Base-by-base conservation (phyloP, 1,284 basidiomycete genomes). In the Fistulinella cinereoalba region DNA sequence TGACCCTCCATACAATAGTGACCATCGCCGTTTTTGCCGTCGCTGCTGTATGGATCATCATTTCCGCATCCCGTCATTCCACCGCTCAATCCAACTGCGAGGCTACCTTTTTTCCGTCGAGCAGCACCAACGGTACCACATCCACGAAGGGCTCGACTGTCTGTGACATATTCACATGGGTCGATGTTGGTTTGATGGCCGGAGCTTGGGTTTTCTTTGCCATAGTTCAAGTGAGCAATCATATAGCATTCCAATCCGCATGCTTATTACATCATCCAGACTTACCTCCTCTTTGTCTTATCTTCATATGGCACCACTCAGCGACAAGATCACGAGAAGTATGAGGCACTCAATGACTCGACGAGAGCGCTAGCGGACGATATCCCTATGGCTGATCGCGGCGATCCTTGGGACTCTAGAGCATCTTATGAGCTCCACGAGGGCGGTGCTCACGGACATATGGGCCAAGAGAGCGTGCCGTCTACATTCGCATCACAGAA, bases 121-220 rank as follows among this genome's bases (percentile, higher is more conserved):
- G 66, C 22, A 68, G 71, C 11, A 62, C 67, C 28, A 47, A 45
- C 12, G 47, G 64, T 37, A 53, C 66, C 11, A 71, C 69, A 3
- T 65, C 73, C 36, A 68, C 72, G 29, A 80, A 88, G 65, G 83
- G 79, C 8, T 66, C 82, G 38, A 81, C 77, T 1, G 72, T 96
- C 15, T 96, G 93, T 69, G 75, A 85, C 42, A 85, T 94, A 44
- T 93, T 96, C 62, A 76, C 91, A 7, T 96, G 91, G 91, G 87
- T 90, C 6, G 87, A 90, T 61, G 72, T 96, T n/a, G 93, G 93
- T 29, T 71, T 96, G 52, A 94, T 96, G 91, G 87, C 76, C 18
- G 88, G 80, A 4, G 70, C 94, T 16, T 96, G 91, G 88, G 66
- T 87, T 6, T 61, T 94, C 11, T 73, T 96, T 24, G 80, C 79